These are phyloP conservation scores for Cyclocybe cylindracea DNA, from an alignment of 768 basidiomycete species.

Conservation along the genomic window DNA sequence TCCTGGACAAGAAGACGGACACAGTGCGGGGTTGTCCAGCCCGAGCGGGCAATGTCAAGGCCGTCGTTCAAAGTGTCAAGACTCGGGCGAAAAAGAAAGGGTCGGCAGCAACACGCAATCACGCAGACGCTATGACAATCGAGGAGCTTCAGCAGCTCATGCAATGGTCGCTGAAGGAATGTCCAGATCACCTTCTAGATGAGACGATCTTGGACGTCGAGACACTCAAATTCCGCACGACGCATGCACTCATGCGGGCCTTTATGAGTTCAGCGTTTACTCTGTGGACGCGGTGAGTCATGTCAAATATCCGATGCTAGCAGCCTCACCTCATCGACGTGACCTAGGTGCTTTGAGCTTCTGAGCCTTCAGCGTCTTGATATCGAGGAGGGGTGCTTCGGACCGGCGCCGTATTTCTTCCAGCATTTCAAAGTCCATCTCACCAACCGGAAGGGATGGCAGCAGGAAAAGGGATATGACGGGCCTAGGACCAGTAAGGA, in stretches of 20 bases:
- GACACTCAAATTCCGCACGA: slow-evolving; percentile 9
- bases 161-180: slow-evolving; percentile 24
- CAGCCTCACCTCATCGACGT: neutral
- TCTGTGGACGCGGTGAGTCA: slow-evolving; percentile 30
- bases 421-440: slow-evolving; percentile 21
- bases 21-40: slow-evolving; percentile 30
- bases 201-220: slow-evolving; percentile 1
- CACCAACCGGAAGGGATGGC: slow-evolving; percentile 29
- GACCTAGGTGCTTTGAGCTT: slow-evolving; percentile 30
- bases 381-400: slow-evolving; percentile 14
- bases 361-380: slow-evolving; percentile 22
- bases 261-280: slow-evolving; percentile 27
- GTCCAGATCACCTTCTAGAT: slow-evolving; percentile 10
- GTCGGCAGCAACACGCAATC: slow-evolving; percentile 20
- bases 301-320: neutral
- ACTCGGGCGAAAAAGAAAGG: slow-evolving; percentile 18
- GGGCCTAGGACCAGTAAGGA: slow-evolving; percentile 16
- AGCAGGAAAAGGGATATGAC: slow-evolving; percentile 23
- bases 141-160: slow-evolving; percentile 29
- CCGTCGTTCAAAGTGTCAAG: slow-evolving; percentile 25
- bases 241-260: slow-evolving; percentile 29
- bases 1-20: slow-evolving; percentile 18
- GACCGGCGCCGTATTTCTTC: slow-evolving; percentile 16
- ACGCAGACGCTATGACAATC: slow-evolving; percentile 32
- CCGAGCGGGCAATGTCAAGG: slow-evolving; percentile 18